Evolutionary conservation across 73 alveolate genomes (phyloP).

Genomic region (Durusdinium trenchii): DNA sequence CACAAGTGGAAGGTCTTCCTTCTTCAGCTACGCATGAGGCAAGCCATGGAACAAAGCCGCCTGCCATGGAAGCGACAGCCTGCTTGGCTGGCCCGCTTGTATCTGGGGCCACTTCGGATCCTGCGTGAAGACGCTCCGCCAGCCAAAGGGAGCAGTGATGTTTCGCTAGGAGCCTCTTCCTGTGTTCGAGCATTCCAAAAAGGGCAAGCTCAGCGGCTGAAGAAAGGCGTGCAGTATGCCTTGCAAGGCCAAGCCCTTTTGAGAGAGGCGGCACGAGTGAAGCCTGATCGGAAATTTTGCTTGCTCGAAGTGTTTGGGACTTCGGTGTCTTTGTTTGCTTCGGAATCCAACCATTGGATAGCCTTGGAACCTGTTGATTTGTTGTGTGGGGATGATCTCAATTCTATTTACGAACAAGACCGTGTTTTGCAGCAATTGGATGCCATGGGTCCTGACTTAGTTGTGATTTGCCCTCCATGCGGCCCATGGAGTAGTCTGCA

Average conservation of each 20-base stretch:
- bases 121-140: neutral
- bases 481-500: too few species aligned
- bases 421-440: neutral
- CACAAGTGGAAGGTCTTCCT: neutral
- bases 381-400: neutral
- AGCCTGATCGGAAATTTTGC: too few species aligned
- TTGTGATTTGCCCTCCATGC: neutral
- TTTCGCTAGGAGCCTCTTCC: neutral
- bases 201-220: too few species aligned
- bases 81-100: neutral
- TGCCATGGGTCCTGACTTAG: neutral
- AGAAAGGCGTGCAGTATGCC: too few species aligned
- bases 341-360: neutral
- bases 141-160: neutral
- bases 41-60: neutral
- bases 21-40: neutral
- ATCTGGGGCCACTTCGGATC: neutral
- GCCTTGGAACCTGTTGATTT: neutral
- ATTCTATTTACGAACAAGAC: neutral
- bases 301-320: too few species aligned
- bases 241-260: too few species aligned
- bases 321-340: neutral
- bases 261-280: too few species aligned
- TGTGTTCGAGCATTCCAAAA: neutral
- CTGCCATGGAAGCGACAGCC: neutral